Conservation (phyloP, 371 early-diverging fungal species). For the Apophysomyces ossiformis region DNA sequence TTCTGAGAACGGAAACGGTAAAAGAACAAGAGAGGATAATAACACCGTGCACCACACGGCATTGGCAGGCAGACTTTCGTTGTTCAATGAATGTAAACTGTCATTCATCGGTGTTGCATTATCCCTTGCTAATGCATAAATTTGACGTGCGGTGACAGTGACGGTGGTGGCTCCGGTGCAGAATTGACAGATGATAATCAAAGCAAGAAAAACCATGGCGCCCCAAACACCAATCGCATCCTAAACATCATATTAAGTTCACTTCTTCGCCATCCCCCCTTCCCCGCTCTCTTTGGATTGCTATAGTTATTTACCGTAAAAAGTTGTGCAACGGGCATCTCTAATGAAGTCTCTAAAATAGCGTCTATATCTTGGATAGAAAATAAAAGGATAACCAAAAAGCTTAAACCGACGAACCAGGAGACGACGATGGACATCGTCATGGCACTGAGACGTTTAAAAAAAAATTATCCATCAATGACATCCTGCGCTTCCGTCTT, state of each 20-base stretch:
- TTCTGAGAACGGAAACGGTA: constrained; percentile 47
- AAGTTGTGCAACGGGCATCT: constrained; percentile 49
- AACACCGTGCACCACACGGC: constrained; percentile 48
- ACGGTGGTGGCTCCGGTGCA: constrained; percentile 59
- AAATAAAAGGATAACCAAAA: constrained; percentile 37
- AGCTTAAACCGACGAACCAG: constrained; percentile 44
- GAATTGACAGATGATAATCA: constrained; percentile 62
- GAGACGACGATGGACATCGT: constrained; percentile 39
- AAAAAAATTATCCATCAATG: not conserved
- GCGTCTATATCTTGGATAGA: constrained; percentile 48
- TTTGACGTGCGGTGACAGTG: constrained; percentile 63
- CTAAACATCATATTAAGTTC: constrained; percentile 27
- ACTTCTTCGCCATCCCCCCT: not conserved
- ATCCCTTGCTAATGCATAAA: constrained; percentile 75
- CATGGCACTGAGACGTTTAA: constrained; percentile 35
- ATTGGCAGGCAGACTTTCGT: constrained; percentile 39
- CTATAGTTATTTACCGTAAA: constrained; percentile 33
- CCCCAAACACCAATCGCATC: constrained; percentile 56
- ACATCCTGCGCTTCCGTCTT: not conserved
- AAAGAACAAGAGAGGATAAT: constrained; percentile 36
- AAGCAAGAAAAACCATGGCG: constrained; percentile 44
- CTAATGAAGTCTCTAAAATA: constrained; percentile 31
- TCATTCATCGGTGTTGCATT: constrained; percentile 51
- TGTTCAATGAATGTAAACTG: constrained; percentile 35
- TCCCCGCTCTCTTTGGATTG: no score